Evolutionary conservation across 257 asterid species (phyloP).

Genomic region (Misopates orontium): DNA sequence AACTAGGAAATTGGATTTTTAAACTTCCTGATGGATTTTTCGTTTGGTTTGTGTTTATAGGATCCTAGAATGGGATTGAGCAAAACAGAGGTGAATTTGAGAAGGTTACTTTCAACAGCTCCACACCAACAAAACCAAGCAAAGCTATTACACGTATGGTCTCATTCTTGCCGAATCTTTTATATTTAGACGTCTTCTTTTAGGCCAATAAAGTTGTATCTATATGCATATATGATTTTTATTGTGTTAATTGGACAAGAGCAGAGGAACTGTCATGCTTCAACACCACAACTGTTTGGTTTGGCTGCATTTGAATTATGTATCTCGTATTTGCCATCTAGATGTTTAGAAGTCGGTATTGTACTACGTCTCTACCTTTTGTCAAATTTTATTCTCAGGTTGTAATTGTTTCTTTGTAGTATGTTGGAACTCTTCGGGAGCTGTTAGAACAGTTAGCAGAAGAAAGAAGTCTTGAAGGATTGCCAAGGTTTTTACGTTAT

Average conservation of each 20-base stretch:
- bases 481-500: constrained; percentile 56
- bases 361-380: neutral
- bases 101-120: constrained; percentile 78
- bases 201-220: too few species aligned
- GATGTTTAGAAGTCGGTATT: neutral
- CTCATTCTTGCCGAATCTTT: constrained; percentile 25
- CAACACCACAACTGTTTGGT: neutral
- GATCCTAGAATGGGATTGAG: constrained; percentile 64
- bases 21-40: too few species aligned
- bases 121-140: constrained; percentile 81
- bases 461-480: constrained; percentile 75
- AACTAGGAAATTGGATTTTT: too few species aligned
- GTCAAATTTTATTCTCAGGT: constrained; percentile 16
- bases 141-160: constrained; percentile 81
- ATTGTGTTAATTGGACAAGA: constrained; percentile 5
- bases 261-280: neutral
- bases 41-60: neutral
- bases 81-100: constrained; percentile 78
- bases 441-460: constrained; percentile 84
- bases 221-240: constrained; percentile 19
- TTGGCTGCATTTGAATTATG: constrained; percentile 15
- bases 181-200: constrained; percentile 1
- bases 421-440: constrained; percentile 83
- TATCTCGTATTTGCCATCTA: neutral
- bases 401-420: constrained; percentile 42